Base-by-base conservation (phyloP, 2,329 filamentous ascomycete genomes). In the Colletotrichum spaethianum region DNA sequence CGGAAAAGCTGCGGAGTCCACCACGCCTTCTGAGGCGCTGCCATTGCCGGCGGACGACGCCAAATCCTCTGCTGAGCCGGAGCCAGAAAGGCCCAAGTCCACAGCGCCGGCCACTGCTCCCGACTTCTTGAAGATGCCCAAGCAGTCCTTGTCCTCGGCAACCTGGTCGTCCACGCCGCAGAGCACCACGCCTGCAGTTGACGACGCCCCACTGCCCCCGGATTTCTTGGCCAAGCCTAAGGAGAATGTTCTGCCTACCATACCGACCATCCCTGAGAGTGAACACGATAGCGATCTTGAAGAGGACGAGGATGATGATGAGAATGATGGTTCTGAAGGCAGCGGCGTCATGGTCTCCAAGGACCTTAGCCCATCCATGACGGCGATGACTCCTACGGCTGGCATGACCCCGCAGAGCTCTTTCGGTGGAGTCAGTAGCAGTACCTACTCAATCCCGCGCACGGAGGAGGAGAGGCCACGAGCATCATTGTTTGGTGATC, bases 271-370 rank as follows among this genome's bases (percentile, higher is more conserved):
- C n/a, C 72, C 73, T 40, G 73, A 74, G 23, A 74, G 69, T 18
- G 72, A 68, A 23, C 38, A 62, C 23, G 69, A 74, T 18, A 75
- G 66, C 69, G 81, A 84, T 26, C 83, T 80, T 36, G 73, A 76
- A 73, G 83, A 83, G 11, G 82, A 85, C 33, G 80, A 82, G 7
- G 83, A 84, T 26, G 87, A 86, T 16, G 86, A 86, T 14, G 86
- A 86, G 3, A 86, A 88, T 38, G 83, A 83, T 46, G 86, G 78
- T 8, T 86, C 83, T 0, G 88, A 89, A 76, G 90, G 90, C 18
- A 92, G 90, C 73, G 91, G 90, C 31, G 85, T 92, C 60, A 90
- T 92, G 78, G 87, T 92, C 56, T 86, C 86, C n/a, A 89, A 91
- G 76, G 90, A 92, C 61, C 80, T 92, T 16, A 91, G 88, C 75